These are phyloP conservation scores for Lactarius quietus DNA, from an alignment of 768 basidiomycete species.

Conservation along the genomic window DNA sequence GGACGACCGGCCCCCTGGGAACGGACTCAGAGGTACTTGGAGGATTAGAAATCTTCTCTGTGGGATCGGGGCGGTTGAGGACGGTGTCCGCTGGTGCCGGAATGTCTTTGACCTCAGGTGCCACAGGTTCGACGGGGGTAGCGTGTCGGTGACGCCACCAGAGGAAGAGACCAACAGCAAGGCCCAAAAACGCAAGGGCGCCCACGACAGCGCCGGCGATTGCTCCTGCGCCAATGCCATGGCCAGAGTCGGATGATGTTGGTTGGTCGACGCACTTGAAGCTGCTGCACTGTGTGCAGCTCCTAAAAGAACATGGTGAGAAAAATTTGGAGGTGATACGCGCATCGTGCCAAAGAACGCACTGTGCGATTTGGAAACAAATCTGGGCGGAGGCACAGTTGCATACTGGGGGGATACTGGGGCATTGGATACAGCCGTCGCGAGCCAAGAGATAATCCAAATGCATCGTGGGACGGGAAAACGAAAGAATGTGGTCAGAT, in stretches of 20 bases:
- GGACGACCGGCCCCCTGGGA: constrained; percentile 36
- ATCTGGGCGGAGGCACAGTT: constrained; percentile 51
- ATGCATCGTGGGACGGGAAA: constrained; percentile 24
- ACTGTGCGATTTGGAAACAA: constrained; percentile 64
- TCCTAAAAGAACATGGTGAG: constrained; percentile 39
- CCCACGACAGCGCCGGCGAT: constrained; percentile 73
- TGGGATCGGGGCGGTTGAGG: constrained; percentile 79
- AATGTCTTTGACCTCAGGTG: constrained; percentile 42
- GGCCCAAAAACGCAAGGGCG: constrained; percentile 53
- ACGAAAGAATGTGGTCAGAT: constrained; percentile 22
- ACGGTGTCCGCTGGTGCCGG: constrained; percentile 76
- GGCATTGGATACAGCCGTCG: constrained; percentile 46
- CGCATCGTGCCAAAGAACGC: constrained; percentile 27
- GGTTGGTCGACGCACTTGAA: constrained; percentile 47
- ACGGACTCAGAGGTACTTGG: constrained; percentile 29
- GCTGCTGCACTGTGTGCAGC: constrained; percentile 51
- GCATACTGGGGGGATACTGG: constrained; percentile 43
- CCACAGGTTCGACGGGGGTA: constrained; percentile 40
- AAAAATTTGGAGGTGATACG: not conserved
- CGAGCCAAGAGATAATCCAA: constrained; percentile 25
- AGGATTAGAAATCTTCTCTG: constrained; percentile 48
- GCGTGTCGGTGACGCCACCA: constrained; percentile 57
- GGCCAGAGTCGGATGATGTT: constrained; percentile 20
- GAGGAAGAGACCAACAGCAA: constrained; percentile 50
- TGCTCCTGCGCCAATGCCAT: constrained; percentile 60